Conservation (phyloP, 495 filamentous ascomycete genomes). For the Rhypophila decipiens region DNA sequence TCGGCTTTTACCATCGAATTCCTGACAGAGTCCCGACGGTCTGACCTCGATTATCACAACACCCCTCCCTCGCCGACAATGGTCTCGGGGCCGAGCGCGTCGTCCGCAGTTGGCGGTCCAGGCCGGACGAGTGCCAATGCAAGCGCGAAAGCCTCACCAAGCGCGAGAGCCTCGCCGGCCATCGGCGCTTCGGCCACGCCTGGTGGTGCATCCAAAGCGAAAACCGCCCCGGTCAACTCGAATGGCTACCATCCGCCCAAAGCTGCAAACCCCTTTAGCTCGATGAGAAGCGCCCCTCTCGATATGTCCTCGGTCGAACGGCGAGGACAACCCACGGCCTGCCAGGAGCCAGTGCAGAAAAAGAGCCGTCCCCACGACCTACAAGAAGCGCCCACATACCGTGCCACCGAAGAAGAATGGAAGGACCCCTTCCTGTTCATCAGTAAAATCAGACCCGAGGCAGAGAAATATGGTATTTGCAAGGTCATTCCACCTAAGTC, state of each 20-base stretch:
- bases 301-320: slow-evolving; percentile 90
- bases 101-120: slow-evolving; percentile 25
- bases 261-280: slow-evolving; percentile 42
- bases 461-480: slow-evolving; percentile 78
- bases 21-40: not conserved
- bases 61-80: slow-evolving; percentile 20
- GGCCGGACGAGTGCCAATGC: slow-evolving; percentile 29
- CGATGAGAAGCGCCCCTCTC: slow-evolving; percentile 53
- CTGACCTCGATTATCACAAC: not conserved
- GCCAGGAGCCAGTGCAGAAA: slow-evolving; percentile 68
- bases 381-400: slow-evolving; percentile 84
- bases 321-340: slow-evolving; percentile 67
- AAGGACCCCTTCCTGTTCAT: slow-evolving; percentile 92
- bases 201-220: slow-evolving; percentile 33
- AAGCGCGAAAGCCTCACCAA: slow-evolving; percentile 44
- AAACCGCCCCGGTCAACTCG: slow-evolving; percentile 38
- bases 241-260: slow-evolving; percentile 49
- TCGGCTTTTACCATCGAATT: not conserved
- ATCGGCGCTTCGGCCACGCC: slow-evolving; percentile 24
- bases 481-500: slow-evolving; percentile 89
- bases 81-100: slow-evolving; percentile 33
- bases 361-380: slow-evolving; percentile 73
- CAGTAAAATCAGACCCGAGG: slow-evolving; percentile 78
- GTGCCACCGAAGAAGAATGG: slow-evolving; percentile 89
- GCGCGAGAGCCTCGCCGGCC: slow-evolving; percentile 44